Percentiles rank a stretch among this genome's conserved stretches.
phyloP scores from a whole-genome alignment of 1,139 yeast species.

The Yamadazyma atlantica region DNA sequence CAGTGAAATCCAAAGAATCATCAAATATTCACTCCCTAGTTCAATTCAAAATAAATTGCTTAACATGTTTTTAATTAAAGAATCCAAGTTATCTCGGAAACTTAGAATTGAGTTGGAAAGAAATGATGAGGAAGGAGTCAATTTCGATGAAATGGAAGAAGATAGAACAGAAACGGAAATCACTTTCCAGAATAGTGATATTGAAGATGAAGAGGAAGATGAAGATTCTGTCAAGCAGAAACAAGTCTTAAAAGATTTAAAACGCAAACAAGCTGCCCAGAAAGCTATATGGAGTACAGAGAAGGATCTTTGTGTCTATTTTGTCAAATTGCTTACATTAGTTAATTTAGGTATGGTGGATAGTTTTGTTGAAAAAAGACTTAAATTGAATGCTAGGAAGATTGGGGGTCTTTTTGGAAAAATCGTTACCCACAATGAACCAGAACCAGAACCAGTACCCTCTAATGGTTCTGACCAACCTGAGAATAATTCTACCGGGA shows the following conservation, averaged over 20 bases:
- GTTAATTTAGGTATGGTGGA: constrained; percentile 39
- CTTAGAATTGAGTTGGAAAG: constrained; percentile 48
- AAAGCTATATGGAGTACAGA: constrained; percentile 35
- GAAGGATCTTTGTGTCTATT: constrained; percentile 48
- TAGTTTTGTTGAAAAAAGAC: constrained; percentile 31
- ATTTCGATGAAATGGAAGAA: constrained; percentile 1
- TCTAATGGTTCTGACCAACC: too few relatives aligned
- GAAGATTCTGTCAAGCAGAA: constrained; percentile 11
- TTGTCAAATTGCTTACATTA: constrained; percentile 51
- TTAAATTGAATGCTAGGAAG: constrained; percentile 46
- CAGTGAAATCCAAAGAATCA: neutral
- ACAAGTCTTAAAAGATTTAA: constrained; percentile 7
- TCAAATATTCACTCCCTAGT: constrained; percentile 17
- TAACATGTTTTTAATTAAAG: constrained; percentile 34
- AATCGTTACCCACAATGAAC: constrained; percentile 20
- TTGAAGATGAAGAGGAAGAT: constrained; percentile 22
- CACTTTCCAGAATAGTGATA: constrained; percentile 12
- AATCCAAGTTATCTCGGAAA: constrained; percentile 26
- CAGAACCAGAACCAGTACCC: too few relatives aligned
- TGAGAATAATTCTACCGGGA: neutral
- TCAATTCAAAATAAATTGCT: constrained; percentile 26
- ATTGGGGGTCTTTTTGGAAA: constrained; percentile 43
- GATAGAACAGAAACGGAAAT: constrained; percentile 21
- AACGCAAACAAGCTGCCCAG: constrained; percentile 12
- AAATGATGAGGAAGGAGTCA: constrained; percentile 58